Percentiles rank a stretch among this genome's conserved stretches.
These are phyloP conservation scores for Angophora floribunda DNA, from an alignment of 345 rosid species.

Conservation along the genomic window DNA sequence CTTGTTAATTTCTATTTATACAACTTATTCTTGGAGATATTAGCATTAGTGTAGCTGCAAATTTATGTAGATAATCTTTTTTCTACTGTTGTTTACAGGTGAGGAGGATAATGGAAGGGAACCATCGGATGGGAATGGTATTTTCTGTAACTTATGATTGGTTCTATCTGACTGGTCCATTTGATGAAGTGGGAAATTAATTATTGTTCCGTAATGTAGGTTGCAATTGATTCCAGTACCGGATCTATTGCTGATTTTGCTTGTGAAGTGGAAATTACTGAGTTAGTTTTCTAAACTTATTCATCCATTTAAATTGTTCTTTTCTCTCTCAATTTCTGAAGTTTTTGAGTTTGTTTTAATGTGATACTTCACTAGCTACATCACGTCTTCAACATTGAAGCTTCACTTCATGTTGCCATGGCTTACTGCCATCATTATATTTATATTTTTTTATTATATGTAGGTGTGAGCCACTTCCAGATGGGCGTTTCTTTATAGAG, in stretches of 20 bases:
- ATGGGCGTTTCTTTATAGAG: conserved; percentile 85
- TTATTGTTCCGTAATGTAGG: conserved; percentile 35
- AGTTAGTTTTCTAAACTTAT: conserved; percentile 19
- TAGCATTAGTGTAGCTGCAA: background rate
- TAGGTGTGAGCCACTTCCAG: conserved; percentile 95
- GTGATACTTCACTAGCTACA: background rate
- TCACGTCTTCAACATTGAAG: background rate
- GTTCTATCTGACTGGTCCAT: background rate
- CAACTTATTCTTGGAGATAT: background rate
- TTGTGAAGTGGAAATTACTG: conserved; percentile 98
- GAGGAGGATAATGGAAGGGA: conserved; percentile 97
- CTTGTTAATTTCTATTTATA: background rate
- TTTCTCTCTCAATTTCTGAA: background rate
- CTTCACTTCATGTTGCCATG: background rate
- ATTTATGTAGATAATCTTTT: background rate
- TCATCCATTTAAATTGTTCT: background rate
- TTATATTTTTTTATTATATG: conserved; percentile 1
- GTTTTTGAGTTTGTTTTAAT: background rate
- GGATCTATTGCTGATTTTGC: conserved; percentile 77
- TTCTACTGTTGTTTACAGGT: conserved; percentile 28
- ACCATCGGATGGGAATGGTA: conserved; percentile 98
- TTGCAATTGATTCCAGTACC: conserved; percentile 54
- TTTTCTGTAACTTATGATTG: background rate
- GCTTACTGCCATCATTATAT: background rate
- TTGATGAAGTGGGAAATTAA: background rate